Evolutionary conservation across 495 filamentous ascomycete species (phyloP).

Genomic region (Xylaria flabelliformis): DNA sequence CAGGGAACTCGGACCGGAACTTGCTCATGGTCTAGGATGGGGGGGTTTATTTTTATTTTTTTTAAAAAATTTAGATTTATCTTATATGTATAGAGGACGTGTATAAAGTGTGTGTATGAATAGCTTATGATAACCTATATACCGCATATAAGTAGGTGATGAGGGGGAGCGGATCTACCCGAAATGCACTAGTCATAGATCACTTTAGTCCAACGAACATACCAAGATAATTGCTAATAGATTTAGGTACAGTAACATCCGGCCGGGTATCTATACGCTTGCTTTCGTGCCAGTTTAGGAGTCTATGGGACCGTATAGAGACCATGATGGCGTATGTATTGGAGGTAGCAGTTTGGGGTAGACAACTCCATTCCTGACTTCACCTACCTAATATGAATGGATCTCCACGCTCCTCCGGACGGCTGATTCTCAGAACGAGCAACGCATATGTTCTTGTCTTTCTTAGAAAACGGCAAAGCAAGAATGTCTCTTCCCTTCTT

Average conservation of each 20-base stretch:
- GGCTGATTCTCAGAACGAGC: not conserved
- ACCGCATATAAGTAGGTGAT: not conserved
- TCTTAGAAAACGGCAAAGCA: not conserved
- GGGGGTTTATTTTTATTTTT: not conserved
- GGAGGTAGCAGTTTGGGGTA: constrained; percentile 17
- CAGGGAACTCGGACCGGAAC: constrained; percentile 68
- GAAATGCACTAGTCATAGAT: not conserved
- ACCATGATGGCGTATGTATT: not conserved
- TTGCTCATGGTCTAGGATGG: constrained; percentile 24
- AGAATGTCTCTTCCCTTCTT: not conserved
- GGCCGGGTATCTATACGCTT: not conserved
- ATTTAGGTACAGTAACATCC: not conserved
- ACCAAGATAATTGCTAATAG: not conserved
- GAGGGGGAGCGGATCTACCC: constrained; percentile 17
- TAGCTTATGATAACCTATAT: not conserved
- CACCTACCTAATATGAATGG: not conserved
- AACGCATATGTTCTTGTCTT: not conserved
- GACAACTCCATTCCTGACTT: not conserved
- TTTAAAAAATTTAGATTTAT: not conserved
- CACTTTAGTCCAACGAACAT: not conserved
- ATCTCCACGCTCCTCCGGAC: not conserved
- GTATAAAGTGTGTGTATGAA: not conserved
- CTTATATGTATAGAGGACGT: not conserved
- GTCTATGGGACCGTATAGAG: not conserved
- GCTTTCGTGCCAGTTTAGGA: not conserved